A percentile compares a stretch with the other conserved stretches of the same genome.
phyloP scores from a whole-genome alignment of 495 filamentous ascomycete genomes.

The Amorphotheca resinae region DNA sequence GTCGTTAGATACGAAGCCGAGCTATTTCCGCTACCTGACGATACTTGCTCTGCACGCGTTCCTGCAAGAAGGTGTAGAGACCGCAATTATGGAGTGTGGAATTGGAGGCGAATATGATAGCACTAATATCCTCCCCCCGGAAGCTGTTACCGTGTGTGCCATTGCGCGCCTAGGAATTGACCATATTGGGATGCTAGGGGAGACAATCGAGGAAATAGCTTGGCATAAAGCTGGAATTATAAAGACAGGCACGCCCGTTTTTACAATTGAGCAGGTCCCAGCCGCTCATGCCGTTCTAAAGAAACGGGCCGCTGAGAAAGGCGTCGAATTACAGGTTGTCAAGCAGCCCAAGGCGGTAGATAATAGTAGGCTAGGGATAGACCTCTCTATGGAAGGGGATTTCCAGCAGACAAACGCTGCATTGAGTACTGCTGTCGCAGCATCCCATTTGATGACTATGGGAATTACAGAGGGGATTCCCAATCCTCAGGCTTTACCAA shows the following conservation, averaged over 20 bases:
- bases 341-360: background rate
- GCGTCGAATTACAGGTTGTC: conserved; percentile 25
- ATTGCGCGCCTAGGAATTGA: conserved; percentile 87
- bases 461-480: conserved; percentile 69
- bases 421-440: conserved; percentile 63
- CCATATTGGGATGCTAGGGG: conserved; percentile 69
- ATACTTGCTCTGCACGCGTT: conserved; percentile 86
- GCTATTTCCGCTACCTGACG: conserved; percentile 84
- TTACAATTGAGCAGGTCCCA: conserved; percentile 61
- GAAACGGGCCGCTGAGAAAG: conserved; percentile 54
- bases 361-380: conserved; percentile 21
- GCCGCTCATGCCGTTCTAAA: conserved; percentile 55
- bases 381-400: conserved; percentile 54
- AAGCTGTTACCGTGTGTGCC: conserved; percentile 54
- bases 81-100: conserved; percentile 82
- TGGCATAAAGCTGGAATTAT: conserved; percentile 97
- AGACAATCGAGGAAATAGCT: conserved; percentile 81
- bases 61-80: conserved; percentile 64
- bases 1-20: conserved; percentile 32
- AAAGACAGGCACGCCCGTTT: conserved; percentile 56
- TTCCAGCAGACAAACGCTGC: conserved; percentile 86
- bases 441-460: conserved; percentile 44
- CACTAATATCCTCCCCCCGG: conserved; percentile 62
- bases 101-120: conserved; percentile 90
- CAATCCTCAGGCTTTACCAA: conserved; percentile 21